phyloP scores from a whole-genome alignment of 495 filamentous ascomycete species.

The Penicillium alfredii region DNA sequence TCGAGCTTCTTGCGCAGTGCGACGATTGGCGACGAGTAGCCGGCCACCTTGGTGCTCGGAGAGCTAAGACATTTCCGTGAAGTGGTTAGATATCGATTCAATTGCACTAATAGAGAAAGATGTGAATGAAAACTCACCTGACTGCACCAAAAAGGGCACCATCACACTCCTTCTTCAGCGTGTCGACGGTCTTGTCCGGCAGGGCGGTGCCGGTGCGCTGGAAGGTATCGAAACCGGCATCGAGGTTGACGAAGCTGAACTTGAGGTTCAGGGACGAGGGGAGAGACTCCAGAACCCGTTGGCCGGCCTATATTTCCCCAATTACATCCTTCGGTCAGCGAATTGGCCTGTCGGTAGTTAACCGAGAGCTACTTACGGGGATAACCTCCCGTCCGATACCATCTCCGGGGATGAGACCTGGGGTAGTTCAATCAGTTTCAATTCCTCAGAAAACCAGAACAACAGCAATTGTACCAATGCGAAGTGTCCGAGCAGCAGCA shows the following conservation, averaged over 20 bases:
- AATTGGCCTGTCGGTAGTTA: slow-evolving; percentile 9
- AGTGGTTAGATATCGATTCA: slow-evolving; percentile 1
- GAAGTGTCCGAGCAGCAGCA: slow-evolving; percentile 50
- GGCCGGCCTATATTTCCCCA: slow-evolving; percentile 56
- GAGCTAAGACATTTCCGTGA: too few species aligned
- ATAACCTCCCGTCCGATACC: slow-evolving; percentile 98
- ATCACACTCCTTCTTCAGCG: slow-evolving; percentile 82
- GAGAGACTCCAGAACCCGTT: slow-evolving; percentile 82
- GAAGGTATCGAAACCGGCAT: slow-evolving; percentile 91
- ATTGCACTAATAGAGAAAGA: background rate
- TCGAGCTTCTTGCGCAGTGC: slow-evolving; percentile 91
- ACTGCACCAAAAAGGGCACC: slow-evolving; percentile 96
- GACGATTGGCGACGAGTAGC: slow-evolving; percentile 96
- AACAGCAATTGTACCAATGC: slow-evolving; percentile 44
- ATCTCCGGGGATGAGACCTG: slow-evolving; percentile 94
- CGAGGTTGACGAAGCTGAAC: slow-evolving; percentile 88
- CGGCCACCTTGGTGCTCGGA: slow-evolving; percentile 78
- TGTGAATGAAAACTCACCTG: slow-evolving; percentile 37
- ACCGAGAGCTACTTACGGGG: slow-evolving; percentile 46
- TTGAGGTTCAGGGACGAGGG: slow-evolving; percentile 75
- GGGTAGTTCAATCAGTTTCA: too few species aligned
- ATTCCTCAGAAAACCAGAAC: too few species aligned
- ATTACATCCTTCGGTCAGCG: slow-evolving; percentile 11
- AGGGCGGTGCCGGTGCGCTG: slow-evolving; percentile 79
- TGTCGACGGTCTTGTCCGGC: slow-evolving; percentile 82